Evolutionary conservation across 805 yeast species (phyloP), one percentile per base, ranked within the genome.

Genomic region (Candida ovalis): DNA sequence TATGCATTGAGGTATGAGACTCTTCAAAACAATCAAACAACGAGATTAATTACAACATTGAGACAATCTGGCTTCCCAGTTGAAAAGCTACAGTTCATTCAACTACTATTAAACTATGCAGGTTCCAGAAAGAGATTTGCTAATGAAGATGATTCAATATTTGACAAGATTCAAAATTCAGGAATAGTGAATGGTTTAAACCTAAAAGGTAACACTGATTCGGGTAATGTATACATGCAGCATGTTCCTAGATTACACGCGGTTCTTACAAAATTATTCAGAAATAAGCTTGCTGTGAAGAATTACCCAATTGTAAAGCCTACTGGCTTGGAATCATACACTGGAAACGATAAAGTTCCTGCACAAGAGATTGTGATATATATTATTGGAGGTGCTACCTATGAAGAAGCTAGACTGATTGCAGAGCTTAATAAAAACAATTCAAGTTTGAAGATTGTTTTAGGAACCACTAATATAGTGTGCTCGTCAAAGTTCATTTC

Each of bases 301-400:
- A 35, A 48, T 17, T 58, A 54, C 42, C 55, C 60, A 5, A 42
- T 50, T 12, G 25, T 56, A 36, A 55, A 53, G 38, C 59, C 47
- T 45, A 57, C 44, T 33, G 58, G 56, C 10, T 27, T 51, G 30
- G 51, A 53, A 32, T 22, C 54, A 12, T 46, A 39, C 41, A 19
- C 48, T 18, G 48, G 48, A 12, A 42, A 46, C 21, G 62, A 55
- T 36, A 53, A 53, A 32, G 70, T 70, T 25, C 70, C 72, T 24
- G 73, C 78, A 1, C 87, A 84, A 57, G 91, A 86, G 56, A 70
- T 87, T n/a, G 75, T 87, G 3, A 70, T 87, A 1, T 87, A 82
- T 61, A 68, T 86, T 45, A 80, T 88, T 44, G 98, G 97, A 5
- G 99, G 99, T 15, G 85, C 79, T 2, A 92, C 98, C 1, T 89